Evolutionary conservation across 2,329 filamentous ascomycete genomes (phyloP), one percentile per base, ranked within the genome.

Genomic region (Aspergillus intermedius): DNA sequence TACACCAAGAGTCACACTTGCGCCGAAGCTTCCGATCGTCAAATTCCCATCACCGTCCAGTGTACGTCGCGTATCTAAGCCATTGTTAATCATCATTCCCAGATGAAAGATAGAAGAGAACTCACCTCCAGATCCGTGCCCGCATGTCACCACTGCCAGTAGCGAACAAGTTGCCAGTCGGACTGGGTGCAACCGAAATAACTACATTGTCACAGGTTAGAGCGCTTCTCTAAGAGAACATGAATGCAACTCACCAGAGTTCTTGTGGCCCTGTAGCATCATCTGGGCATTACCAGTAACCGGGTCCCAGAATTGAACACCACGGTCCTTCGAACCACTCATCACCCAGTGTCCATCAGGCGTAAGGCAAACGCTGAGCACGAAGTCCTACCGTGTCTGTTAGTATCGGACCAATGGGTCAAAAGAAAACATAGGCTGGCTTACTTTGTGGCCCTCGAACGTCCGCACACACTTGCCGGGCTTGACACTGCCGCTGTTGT

Each of bases 241-340:
- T 30, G 5, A 13, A 15, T 45, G 42, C 48, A 22, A 71, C 77
- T 61, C 69, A 83, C 81, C 81, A 9, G 89, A 95, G 73, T 97
- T 97, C 79, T 97, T 97, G 69, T 98, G 93, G 22, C 93, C 93
- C 71, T 97, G 93, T 53, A 98, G 80, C 93, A 97, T 97, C 67
- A 98, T 86, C 73, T 97, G 91, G 1, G 91, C 94, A 57, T 88
- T 86, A 32, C 91, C 93, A 17, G 90, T 96, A 61, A 86, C 81
- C 17, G 93, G 91, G 65, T 98, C 91, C 93, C 93, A 98, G 77
- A 98, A 97, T 67, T 97, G 93, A 19, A 98, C 93, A 44, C 93
- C 91, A 45, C 93, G 83, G 65, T 98, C 93, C 76, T 98, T 98
- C 53, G 90, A 95, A 41, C 93, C 93, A 54, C 89, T 95, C 71